phyloP scores from a whole-genome alignment of 148 eudicot genomes.

The Vaccinium myrtillus region DNA sequence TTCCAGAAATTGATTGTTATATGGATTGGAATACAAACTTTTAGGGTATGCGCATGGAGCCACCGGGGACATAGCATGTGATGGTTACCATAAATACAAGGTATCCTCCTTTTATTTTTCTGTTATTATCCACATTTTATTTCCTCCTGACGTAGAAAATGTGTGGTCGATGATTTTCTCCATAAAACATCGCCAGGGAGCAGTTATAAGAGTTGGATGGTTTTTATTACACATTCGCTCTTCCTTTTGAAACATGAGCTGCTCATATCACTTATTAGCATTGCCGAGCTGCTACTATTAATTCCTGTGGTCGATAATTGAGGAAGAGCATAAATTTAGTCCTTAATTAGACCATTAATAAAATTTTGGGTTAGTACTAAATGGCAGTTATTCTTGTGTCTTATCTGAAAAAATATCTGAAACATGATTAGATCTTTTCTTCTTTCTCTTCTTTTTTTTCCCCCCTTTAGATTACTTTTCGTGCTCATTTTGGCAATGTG shows the following conservation, averaged over 20 bases:
- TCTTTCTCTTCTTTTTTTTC: not conserved
- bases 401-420: too few relatives aligned
- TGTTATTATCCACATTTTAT: not conserved
- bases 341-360: too few relatives aligned
- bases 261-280: not conserved
- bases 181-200: not conserved
- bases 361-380: too few relatives aligned
- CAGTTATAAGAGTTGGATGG: not conserved
- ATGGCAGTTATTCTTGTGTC: too few relatives aligned
- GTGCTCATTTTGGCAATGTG: not conserved
- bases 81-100: constrained; percentile 76
- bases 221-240: too few relatives aligned
- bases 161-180: constrained; percentile 3
- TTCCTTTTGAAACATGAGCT: not conserved
- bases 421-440: not conserved
- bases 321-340: too few relatives aligned
- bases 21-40: not conserved
- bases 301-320: not conserved
- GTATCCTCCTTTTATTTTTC: constrained; percentile 16
- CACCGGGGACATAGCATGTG: constrained; percentile 53
- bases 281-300: not conserved
- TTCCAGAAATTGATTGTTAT: not conserved
- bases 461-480: too few relatives aligned
- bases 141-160: not conserved
- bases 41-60: constrained; percentile 29